phyloP scores from a whole-genome alignment of 805 yeast species.

The Saccharomycopsis fermentans region DNA sequence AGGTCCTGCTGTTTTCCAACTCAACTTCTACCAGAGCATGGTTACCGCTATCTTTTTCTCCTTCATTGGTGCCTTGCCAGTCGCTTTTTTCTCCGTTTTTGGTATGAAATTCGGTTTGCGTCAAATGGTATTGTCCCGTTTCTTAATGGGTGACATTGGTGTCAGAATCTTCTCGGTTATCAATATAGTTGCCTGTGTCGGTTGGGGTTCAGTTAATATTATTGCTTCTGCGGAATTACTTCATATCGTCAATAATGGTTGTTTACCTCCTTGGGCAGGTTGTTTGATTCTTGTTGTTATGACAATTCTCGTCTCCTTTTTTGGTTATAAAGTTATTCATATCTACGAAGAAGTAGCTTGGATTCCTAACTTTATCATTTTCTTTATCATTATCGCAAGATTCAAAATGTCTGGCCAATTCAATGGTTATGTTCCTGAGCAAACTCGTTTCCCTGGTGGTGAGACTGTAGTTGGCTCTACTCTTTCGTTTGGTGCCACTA shows the following conservation, averaged over 20 bases:
- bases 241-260: constrained; percentile 56
- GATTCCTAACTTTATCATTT: constrained; percentile 70
- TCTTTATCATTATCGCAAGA: constrained; percentile 71
- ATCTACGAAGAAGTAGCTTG: constrained; percentile 76
- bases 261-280: constrained; percentile 86
- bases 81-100: constrained; percentile 72
- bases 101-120: constrained; percentile 82
- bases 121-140: constrained; percentile 77
- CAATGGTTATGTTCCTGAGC: constrained; percentile 25
- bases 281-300: constrained; percentile 59
- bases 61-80: constrained; percentile 63
- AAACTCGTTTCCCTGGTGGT: constrained; percentile 46
- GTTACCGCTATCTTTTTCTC: constrained; percentile 64
- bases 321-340: constrained; percentile 80
- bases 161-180: constrained; percentile 69
- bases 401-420: constrained; percentile 59
- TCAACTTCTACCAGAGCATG: constrained; percentile 66
- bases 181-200: constrained; percentile 79
- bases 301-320: constrained; percentile 66
- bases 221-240: constrained; percentile 82
- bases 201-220: constrained; percentile 92
- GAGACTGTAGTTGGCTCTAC: constrained; percentile 63
- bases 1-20: constrained; percentile 51
- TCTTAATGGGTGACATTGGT: constrained; percentile 62
- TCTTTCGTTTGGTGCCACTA: constrained; percentile 70